These are phyloP conservation scores for Exophiala alcalophila DNA, from an alignment of 2,329 filamentous ascomycete genomes.

Conservation along the genomic window DNA sequence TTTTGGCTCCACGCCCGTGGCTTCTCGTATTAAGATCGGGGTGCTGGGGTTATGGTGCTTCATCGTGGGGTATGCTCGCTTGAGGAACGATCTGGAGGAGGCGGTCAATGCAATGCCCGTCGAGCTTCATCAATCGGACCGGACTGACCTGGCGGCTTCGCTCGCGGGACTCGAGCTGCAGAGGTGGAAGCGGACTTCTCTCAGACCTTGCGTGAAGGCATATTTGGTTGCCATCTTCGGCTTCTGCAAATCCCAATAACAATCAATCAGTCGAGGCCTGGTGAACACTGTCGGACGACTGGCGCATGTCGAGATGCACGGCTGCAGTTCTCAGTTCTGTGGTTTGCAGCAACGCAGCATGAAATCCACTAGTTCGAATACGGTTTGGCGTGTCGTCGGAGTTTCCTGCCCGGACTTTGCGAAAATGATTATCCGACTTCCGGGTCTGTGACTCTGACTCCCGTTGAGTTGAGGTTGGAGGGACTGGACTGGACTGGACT, in stretches of 20 bases:
- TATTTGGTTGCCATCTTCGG: slow-evolving; percentile 86
- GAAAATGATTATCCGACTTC: slow-evolving; percentile 14
- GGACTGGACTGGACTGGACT: too few species aligned
- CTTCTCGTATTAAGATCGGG: slow-evolving; percentile 93
- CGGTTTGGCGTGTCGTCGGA: neutral
- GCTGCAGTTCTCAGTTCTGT: too few species aligned
- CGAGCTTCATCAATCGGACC: neutral
- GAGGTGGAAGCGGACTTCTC: slow-evolving; percentile 95
- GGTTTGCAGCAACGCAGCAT: neutral
- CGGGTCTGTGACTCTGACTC: too few species aligned
- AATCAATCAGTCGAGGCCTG: neutral
- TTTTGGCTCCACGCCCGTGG: slow-evolving; percentile 75
- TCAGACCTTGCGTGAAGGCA: slow-evolving; percentile 81
- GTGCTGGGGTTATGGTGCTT: slow-evolving; percentile 97
- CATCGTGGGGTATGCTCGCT: slow-evolving; percentile 92
- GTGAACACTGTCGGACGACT: too few species aligned
- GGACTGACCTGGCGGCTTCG: slow-evolving; percentile 73
- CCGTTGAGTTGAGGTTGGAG: too few species aligned
- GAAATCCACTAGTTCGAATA: neutral
- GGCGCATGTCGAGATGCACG: too few species aligned
- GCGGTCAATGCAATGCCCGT: slow-evolving; percentile 9
- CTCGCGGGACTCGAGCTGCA: slow-evolving; percentile 93
- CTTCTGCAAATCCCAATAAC: slow-evolving; percentile 16
- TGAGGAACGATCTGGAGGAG: slow-evolving; percentile 72
- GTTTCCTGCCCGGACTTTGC: slow-evolving; percentile 12